A percentile compares a stretch with the other conserved stretches of the same genome.
These are phyloP conservation scores for Coix lacrymajobi DNA, from an alignment of 176 grass and related monocot species.

Conservation along the genomic window DNA sequence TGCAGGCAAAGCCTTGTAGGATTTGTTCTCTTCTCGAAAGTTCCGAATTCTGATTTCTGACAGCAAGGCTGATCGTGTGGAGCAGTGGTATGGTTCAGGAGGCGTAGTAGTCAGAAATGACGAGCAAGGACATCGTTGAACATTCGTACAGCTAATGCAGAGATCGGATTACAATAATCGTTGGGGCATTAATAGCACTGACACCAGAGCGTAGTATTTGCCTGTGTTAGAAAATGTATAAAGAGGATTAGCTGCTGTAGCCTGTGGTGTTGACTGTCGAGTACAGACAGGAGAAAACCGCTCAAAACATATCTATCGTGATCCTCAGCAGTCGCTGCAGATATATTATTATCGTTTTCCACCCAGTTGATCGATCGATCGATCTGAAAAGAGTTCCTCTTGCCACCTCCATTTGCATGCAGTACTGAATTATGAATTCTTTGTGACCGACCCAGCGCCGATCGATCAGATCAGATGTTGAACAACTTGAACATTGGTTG, in stretches of 20 bases:
- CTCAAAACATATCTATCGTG: neutral
- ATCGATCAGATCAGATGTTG: neutral
- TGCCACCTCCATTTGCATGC: neutral
- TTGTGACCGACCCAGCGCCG: neutral
- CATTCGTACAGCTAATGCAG: neutral
- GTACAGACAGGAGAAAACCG: neutral
- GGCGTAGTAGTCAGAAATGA: neutral
- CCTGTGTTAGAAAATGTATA: neutral
- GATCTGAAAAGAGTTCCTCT: constrained; percentile 21
- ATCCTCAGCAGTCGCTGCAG: neutral
- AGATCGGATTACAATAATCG: neutral
- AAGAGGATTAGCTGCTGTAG: neutral
- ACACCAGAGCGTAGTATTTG: neutral
- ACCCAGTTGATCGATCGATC: neutral
- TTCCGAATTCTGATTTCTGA: constrained; percentile 11
- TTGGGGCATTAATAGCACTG: constrained; percentile 9
- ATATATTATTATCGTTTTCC: neutral
- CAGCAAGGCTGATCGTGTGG: neutral
- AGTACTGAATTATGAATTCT: neutral
- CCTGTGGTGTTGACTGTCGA: neutral
- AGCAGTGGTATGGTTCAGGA: neutral
- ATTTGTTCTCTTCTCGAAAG: neutral
- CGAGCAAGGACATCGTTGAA: neutral
- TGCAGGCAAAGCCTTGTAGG: neutral
- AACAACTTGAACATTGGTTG: no score